These are phyloP conservation scores for Colletotrichum sidae DNA, from an alignment of 2,329 filamentous ascomycete species.

Conservation along the genomic window DNA sequence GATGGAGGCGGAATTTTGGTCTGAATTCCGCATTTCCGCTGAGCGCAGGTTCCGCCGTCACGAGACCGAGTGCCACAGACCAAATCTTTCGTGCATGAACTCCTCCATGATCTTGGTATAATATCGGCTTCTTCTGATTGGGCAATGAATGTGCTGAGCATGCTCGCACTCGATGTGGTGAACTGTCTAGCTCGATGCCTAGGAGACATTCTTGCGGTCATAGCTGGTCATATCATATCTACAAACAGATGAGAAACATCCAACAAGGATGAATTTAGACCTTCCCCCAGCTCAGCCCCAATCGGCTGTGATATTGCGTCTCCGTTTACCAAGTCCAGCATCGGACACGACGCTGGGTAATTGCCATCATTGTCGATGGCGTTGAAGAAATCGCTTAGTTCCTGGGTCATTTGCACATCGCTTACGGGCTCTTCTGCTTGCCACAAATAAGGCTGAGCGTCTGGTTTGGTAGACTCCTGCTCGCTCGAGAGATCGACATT, in stretches of 20 bases:
- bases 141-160: too few species aligned
- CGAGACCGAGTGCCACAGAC: too few species aligned
- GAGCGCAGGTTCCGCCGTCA: too few species aligned
- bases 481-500: background rate
- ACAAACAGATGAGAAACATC: slow-evolving; percentile 27
- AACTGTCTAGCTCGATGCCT: background rate
- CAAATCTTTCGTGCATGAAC: too few species aligned
- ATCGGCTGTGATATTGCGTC: background rate
- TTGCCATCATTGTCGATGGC: slow-evolving; percentile 19
- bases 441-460: background rate
- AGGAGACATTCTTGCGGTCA: too few species aligned
- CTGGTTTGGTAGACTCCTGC: background rate
- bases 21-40: too few species aligned
- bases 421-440: slow-evolving; percentile 2
- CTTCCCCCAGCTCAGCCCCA: background rate
- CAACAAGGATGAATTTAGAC: background rate
- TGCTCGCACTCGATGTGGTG: too few species aligned
- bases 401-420: slow-evolving; percentile 24
- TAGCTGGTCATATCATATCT: slow-evolving; percentile 21
- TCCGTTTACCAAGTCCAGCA: slow-evolving; percentile 1
- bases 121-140: too few species aligned
- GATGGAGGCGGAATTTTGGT: too few species aligned
- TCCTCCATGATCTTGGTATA: too few species aligned
- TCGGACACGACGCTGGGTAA: slow-evolving; percentile 1
- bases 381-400: slow-evolving; percentile 29